phyloP scores from a whole-genome alignment of 2,329 filamentous ascomycete genomes.

The Metarhizium robertsii region DNA sequence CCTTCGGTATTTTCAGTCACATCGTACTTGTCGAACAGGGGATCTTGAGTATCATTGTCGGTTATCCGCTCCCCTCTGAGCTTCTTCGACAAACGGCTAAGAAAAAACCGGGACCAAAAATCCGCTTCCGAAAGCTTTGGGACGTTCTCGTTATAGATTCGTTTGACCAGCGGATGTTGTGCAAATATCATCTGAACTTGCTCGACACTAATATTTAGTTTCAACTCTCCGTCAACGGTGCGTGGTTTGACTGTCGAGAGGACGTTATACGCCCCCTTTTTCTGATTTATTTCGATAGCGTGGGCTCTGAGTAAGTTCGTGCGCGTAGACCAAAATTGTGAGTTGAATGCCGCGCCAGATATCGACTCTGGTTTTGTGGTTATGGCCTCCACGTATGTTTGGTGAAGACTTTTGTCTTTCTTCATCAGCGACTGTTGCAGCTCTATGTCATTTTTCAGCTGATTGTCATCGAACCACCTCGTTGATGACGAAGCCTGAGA shows the following conservation, averaged over 20 bases:
- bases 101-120: conserved; percentile 94
- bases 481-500: conserved; percentile 41
- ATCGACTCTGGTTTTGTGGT: conserved; percentile 78
- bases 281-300: conserved; percentile 80
- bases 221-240: conserved; percentile 45
- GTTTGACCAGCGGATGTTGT: conserved; percentile 84
- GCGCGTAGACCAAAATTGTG: conserved; percentile 90
- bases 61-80: conserved; percentile 80
- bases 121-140: conserved; percentile 68
- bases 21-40: conserved; percentile 78
- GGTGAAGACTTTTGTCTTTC: conserved; percentile 63
- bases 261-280: conserved; percentile 86
- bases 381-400: conserved; percentile 80
- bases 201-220: conserved; percentile 79
- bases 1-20: conserved; percentile 55
- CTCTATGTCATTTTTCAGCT: conserved; percentile 67
- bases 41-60: conserved; percentile 67
- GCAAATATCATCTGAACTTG: conserved; percentile 89
- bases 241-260: conserved; percentile 75
- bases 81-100: conserved; percentile 82
- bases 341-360: conserved; percentile 70
- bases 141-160: conserved; percentile 88
- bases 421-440: conserved; percentile 85
- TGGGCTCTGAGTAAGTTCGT: conserved; percentile 80
- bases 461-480: conserved; percentile 71